Base-by-base conservation (phyloP, 1,139 yeast genomes). In the Debaryomyces nepalensis region DNA sequence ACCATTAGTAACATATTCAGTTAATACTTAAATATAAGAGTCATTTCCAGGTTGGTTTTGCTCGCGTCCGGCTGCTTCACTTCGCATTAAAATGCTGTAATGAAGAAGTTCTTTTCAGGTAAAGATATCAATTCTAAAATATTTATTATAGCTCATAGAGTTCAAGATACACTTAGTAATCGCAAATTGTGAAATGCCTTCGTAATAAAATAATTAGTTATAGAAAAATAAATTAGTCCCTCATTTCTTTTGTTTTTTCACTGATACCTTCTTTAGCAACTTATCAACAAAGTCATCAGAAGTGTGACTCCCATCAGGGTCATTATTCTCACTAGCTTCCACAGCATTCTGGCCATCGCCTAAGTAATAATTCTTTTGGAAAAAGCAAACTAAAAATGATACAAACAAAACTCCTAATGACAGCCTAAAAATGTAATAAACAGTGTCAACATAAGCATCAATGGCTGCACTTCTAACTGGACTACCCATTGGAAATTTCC, bases 341-440 rank as follows among this genome's bases (percentile, higher is more conserved):
- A 61, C 51, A 16, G 59, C 62, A 45, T 61, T 63, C 30, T 61
- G 63, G 23, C 50, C 47, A 33, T 61, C 59, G 29, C 66, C 68
- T 34, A 63, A 43, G 46, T 55, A 63, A 47, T 42, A 62, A 44
- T 62, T 59, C 37, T 55, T 59, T 42, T 63, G 68, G 54, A 59
- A 58, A 30, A 57, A 53, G 4, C 61, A 46, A 11, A 49, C 57
- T 33, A 61, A 40, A 5, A 63, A 51, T 39, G 63, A 52, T 27
- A 61, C 54, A 26, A 49, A 49, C 20, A 57, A 52, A 27, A 61
- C 48, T 6, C 64, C 61, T 15, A 62, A 24, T n/a, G 59, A n/a
- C 55, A 14, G 55, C 37, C n/a, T 51, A 40, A 53, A 58, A 15
- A 63, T 44, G 33, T 50, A 26, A 12, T 26, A 26, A 47, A 40